Evolutionary conservation across 148 eudicot genomes (phyloP).

Genomic region (Diospyros lotus): DNA sequence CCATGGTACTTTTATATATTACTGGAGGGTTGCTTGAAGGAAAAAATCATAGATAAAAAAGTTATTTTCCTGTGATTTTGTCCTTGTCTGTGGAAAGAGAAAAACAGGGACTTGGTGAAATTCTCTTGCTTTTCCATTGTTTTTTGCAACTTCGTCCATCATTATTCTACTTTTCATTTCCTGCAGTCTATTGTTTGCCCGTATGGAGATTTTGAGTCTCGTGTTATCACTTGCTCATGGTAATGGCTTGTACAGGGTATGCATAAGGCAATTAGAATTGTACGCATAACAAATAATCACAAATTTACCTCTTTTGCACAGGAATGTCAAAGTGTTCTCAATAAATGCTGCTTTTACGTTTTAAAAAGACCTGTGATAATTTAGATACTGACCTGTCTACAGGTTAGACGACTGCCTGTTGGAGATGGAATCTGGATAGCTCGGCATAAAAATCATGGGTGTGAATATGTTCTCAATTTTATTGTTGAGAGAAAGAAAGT

Average conservation of each 20-base stretch:
- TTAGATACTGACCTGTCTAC: constrained; percentile 8
- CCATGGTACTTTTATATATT: neutral
- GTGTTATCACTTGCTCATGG: neutral
- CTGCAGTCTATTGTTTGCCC: no score
- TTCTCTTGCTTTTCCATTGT: neutral
- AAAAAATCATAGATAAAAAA: neutral
- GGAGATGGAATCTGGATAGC: constrained; percentile 97
- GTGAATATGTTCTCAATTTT: constrained; percentile 88
- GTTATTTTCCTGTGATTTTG: neutral
- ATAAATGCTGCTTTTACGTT: neutral
- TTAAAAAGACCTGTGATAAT: neutral
- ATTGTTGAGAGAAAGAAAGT: constrained; percentile 92
- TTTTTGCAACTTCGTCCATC: neutral
- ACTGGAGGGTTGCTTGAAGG: neutral
- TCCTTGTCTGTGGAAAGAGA: no score
- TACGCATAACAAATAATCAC: neutral
- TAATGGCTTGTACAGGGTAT: neutral
- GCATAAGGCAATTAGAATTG: neutral
- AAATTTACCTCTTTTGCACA: neutral
- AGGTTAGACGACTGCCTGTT: constrained; percentile 80
- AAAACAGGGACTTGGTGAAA: neutral
- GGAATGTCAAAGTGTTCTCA: neutral
- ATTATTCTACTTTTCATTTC: neutral
- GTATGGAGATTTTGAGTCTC: neutral
- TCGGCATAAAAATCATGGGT: constrained; percentile 55